Evolutionary conservation across 2,329 filamentous ascomycete genomes (phyloP), one percentile per base, ranked within the genome.

Genomic region (Beauveria sp.): DNA sequence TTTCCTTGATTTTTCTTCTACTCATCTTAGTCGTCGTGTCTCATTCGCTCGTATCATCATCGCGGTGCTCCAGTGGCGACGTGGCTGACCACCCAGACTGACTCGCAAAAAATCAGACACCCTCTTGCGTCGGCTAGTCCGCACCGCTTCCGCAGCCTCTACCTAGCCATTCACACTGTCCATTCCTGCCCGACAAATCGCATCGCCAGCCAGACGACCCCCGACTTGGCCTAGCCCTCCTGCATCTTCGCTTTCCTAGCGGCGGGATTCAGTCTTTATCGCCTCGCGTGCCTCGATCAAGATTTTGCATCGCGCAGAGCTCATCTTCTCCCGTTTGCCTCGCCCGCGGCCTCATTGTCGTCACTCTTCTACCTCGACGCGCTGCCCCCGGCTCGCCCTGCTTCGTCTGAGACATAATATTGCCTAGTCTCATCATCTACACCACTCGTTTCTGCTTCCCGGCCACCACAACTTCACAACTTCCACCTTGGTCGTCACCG

Each of bases 21-120:
- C 22, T 16, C 54, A 16, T 58, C n/a, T 28, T 41, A 44, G n/a
- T 37, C 44, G 28, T 37, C 46, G 46, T 58, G 54, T 56, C 54
- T 56, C 54, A 56, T 56, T 56, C 43, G 43, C 28, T 24, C 56
- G 24, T 40, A 44, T 44, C 46, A 28, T 24, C 20, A 52, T 26
- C 24, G 28, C n/a, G 34, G 34, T 28, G 28, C 12, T 48, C 28
- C 46, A 54, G 58, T 60, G 58, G 56, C 56, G 56, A 60, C 50
- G 41, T 60, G 58, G 58, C 58, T 54, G 58, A 60, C 58, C 48
- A 60, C 58, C 58, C 41, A 40, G 43, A 53, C 58, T 60, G 58
- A 60, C 58, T 60, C 58, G 58, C 50, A 47, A 60, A 60, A 60
- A 60, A 28, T 47, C 58, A 43, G 58, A 34, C 58, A 54, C n/a